Conservation (phyloP, 345 rosid species). For the Hibiscus syriacus region DNA sequence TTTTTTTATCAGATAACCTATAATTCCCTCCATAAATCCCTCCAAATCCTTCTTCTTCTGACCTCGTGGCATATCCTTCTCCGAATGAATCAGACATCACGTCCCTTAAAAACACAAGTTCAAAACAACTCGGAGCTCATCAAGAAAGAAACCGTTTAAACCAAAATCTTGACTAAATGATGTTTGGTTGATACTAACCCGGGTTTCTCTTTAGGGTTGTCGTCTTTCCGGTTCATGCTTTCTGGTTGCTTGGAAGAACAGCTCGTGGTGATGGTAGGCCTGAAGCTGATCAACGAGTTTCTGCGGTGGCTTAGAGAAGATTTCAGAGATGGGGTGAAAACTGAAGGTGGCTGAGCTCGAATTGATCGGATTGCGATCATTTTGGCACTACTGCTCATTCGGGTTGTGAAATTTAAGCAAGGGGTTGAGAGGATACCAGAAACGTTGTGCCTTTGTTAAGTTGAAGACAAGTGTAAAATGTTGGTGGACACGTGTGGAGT, state of each 20-base stretch:
- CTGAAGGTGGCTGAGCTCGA: slow-evolving; percentile 19
- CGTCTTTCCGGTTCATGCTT: slow-evolving; percentile 27
- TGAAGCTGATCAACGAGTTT: slow-evolving; percentile 18
- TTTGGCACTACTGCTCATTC: neutral
- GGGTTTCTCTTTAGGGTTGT: slow-evolving; percentile 22
- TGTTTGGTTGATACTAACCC: slow-evolving; percentile 6
- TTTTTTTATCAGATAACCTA: slow-evolving; percentile 12
- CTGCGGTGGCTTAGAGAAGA: slow-evolving; percentile 7
- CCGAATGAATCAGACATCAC: slow-evolving; percentile 71
- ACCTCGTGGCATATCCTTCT: slow-evolving; percentile 67
- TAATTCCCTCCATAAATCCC: slow-evolving; percentile 58
- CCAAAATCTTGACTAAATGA: no score
- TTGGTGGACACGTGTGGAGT: neutral
- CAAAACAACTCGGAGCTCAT: no score
- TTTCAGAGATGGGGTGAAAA: slow-evolving; percentile 13
- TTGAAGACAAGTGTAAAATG: neutral
- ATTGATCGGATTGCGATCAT: slow-evolving; percentile 36
- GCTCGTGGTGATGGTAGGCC: slow-evolving; percentile 8
- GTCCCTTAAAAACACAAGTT: slow-evolving; percentile 47
- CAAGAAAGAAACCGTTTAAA: no score
- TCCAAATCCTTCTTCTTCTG: slow-evolving; percentile 83
- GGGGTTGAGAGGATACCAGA: neutral
- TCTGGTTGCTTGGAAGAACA: neutral
- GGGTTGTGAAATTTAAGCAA: neutral
- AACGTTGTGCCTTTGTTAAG: neutral